Base-by-base conservation (phyloP, 352 stramenopile species). In the Phytophthora syringae region DNA sequence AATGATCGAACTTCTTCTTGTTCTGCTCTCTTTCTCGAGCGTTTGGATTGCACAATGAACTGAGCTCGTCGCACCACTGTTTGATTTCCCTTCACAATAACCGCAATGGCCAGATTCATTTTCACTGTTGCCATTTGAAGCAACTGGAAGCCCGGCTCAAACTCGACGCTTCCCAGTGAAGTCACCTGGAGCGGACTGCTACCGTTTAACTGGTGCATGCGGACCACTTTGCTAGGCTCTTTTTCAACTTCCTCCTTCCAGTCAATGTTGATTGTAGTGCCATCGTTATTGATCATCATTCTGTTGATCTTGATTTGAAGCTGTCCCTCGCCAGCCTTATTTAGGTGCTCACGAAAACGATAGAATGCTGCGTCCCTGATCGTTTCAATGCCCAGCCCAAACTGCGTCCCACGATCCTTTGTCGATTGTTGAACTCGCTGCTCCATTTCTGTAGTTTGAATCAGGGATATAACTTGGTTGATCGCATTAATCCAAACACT, bases 241-340 rank as follows among this genome's bases (percentile, higher is more conserved):
- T 61, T 75, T n/a, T 67, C 39, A 0, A 52, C 45, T 60, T 75
- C 50, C 18, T 71, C 47, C 3, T 3, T 55, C 53, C 54, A 70
- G 3, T 20, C 18, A 12, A 70, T 18, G 2, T 48, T 43, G 10
- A 60, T 25, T 37, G n/a, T 12, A 36, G 20, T 21, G 11, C 7
- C 27, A 25, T 71, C 60, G 18, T 15, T 25, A 16, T 12, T 40
- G 1, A 52, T 1, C 5, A 16, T 45, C 15, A 63, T 3, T 15
- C n/a, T 60, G 7, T 1, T 36, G 15, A 65, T 50, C 27, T 70
- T n/a, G 39, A 32, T 30, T 43, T 5, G 0, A 13, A 58, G 49
- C 18, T 16, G 39, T 24, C 39, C 2, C n/a, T 45, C 18, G 2
- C 39, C 18, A 15, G 7, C 2, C 1, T 18, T 5, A n/a, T 13